Percentiles rank a stretch among this genome's conserved stretches.
These are phyloP conservation scores for Pugionium cornutum DNA, from an alignment of 345 rosid species.

Conservation along the genomic window DNA sequence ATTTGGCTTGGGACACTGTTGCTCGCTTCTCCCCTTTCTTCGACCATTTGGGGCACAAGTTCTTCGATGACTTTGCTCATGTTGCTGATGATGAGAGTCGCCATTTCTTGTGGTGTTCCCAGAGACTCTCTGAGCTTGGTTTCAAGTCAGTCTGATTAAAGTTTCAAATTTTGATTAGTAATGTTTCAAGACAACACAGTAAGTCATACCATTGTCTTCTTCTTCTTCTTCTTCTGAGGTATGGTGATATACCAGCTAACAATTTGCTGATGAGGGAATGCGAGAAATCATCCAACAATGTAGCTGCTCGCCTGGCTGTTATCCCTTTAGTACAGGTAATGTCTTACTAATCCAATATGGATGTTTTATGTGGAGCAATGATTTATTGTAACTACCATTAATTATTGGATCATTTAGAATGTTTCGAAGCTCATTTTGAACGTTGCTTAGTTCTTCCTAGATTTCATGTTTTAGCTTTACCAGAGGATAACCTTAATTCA, in stretches of 20 bases:
- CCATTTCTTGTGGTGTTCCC: slow-evolving; percentile 92
- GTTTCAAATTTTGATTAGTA: slow-evolving; percentile 11
- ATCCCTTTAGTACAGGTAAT: slow-evolving; percentile 42
- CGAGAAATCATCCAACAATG: slow-evolving; percentile 70
- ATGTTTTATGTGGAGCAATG: too few species aligned
- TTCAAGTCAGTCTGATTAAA: slow-evolving; percentile 54
- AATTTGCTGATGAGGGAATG: slow-evolving; percentile 88
- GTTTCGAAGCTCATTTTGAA: too few species aligned
- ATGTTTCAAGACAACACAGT: neutral
- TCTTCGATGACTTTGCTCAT: slow-evolving; percentile 90
- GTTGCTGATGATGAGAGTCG: slow-evolving; percentile 99
- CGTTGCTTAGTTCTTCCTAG: too few species aligned
- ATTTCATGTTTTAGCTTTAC: neutral
- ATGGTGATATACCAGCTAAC: slow-evolving; percentile 97
- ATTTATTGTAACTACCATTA: too few species aligned
- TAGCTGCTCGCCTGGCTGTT: slow-evolving; percentile 82
- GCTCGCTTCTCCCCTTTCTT: slow-evolving; percentile 77
- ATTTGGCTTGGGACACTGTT: slow-evolving; percentile 97
- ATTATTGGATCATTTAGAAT: too few species aligned
- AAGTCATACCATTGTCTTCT: neutral
- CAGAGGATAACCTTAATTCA: neutral
- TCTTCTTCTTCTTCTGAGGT: slow-evolving; percentile 43
- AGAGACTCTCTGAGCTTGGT: slow-evolving; percentile 86
- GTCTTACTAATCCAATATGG: neutral
- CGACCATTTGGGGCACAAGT: slow-evolving; percentile 59